Conservation (phyloP, 148 eudicot genomes). For the Fagopyrum homotropicum region DNA sequence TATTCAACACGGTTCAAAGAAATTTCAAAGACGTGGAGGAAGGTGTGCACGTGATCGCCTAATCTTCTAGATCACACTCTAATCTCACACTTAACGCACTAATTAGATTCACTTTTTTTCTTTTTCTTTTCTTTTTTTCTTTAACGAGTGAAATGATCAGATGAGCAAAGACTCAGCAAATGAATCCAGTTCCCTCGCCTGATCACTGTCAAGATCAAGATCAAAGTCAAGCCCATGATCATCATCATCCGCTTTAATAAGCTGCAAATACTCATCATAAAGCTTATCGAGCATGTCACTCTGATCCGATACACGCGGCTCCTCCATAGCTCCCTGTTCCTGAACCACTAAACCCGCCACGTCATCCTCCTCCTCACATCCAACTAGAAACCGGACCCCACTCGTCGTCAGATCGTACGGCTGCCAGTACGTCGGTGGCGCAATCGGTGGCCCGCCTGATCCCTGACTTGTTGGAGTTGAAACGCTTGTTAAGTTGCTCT, state of each 20-base stretch:
- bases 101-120: not conserved
- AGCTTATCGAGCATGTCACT: conserved; percentile 29
- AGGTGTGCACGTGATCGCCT: conserved; percentile 11
- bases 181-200: conserved; percentile 20
- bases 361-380: not conserved
- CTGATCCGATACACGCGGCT: not conserved
- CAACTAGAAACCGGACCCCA: not conserved
- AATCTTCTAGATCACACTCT: not conserved
- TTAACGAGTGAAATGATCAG: not conserved
- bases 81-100: not conserved
- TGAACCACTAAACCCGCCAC: not conserved
- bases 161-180: conserved; percentile 32
- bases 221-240: conserved; percentile 10
- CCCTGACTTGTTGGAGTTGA: not conserved
- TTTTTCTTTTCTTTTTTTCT: too few relatives aligned
- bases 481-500: conserved; percentile 13
- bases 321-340: not conserved
- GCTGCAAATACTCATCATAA: conserved; percentile 50
- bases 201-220: conserved; percentile 10
- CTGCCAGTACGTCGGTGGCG: not conserved
- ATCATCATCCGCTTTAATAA: conserved; percentile 31
- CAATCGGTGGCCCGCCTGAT: not conserved
- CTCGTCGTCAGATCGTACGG: not conserved
- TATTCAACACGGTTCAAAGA: conserved; percentile 5
- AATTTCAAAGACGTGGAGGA: not conserved